These are phyloP conservation scores for Calvatia gigantea DNA, from an alignment of 768 basidiomycete genomes.

Conservation along the genomic window DNA sequence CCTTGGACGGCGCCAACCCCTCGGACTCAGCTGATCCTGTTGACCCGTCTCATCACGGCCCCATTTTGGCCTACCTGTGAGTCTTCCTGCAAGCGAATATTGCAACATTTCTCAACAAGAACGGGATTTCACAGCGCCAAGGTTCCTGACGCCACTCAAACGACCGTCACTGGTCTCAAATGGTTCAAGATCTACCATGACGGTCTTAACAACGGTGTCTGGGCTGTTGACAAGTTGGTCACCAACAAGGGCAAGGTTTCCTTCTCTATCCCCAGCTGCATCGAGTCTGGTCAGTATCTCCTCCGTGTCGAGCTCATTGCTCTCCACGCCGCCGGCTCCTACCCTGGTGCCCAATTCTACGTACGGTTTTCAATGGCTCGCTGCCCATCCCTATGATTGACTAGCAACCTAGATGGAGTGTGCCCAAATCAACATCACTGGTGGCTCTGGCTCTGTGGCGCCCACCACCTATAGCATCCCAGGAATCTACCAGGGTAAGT, in stretches of 20 bases:
- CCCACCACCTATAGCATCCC: slow-evolving; percentile 47
- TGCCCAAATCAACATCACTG: slow-evolving; percentile 43
- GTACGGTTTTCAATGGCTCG: slow-evolving; percentile 23
- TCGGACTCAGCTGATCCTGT: slow-evolving; percentile 43
- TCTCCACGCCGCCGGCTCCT: slow-evolving; percentile 33
- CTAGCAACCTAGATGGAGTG: slow-evolving; percentile 38
- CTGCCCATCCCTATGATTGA: slow-evolving; percentile 11
- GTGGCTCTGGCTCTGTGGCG: slow-evolving; percentile 33
- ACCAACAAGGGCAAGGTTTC: slow-evolving; percentile 47
- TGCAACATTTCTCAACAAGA: not conserved
- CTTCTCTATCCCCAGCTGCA: slow-evolving; percentile 44
- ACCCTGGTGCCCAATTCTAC: slow-evolving; percentile 57
- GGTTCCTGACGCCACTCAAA: slow-evolving; percentile 41
- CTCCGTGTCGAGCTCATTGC: slow-evolving; percentile 49
- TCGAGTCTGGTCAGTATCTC: slow-evolving; percentile 45
- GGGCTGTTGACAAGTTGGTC: slow-evolving; percentile 46
- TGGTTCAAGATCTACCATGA: slow-evolving; percentile 59
- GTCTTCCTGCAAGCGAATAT: slow-evolving; percentile 13
- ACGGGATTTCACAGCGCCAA: slow-evolving; percentile 33
- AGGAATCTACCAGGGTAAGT: slow-evolving; percentile 38
- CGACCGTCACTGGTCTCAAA: slow-evolving; percentile 42
- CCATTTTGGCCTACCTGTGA: slow-evolving; percentile 47
- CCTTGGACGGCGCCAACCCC: slow-evolving; percentile 37
- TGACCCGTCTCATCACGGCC: slow-evolving; percentile 49
- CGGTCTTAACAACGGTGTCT: slow-evolving; percentile 33